Conservation (phyloP, 306 rosid genomes). For the Pyrus communis region DNA sequence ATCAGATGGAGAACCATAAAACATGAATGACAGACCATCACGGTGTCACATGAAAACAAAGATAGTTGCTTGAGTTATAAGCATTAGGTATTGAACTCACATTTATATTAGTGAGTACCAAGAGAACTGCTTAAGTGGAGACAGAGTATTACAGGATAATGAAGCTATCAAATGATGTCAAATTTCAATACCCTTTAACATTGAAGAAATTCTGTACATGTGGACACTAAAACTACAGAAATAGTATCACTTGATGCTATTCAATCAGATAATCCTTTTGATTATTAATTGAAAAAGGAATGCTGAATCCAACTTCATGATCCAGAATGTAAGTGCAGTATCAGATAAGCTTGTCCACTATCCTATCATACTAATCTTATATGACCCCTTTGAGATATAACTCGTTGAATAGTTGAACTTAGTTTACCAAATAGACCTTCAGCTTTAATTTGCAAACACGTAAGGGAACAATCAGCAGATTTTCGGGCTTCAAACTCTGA, state of each 20-base stretch:
- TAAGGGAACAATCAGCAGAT: background rate
- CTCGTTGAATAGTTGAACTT: background rate
- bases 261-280: background rate
- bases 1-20: background rate
- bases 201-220: background rate
- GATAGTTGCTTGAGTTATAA: background rate
- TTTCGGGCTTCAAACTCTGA: background rate
- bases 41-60: background rate
- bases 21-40: background rate
- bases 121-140: conserved; percentile 1
- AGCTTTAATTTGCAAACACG: background rate
- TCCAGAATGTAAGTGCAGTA: background rate
- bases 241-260: background rate
- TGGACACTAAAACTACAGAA: background rate
- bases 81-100: background rate
- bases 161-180: background rate
- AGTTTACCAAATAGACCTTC: background rate
- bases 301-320: background rate
- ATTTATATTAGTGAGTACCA: background rate
- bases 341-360: background rate
- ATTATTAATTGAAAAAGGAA: background rate
- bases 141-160: background rate
- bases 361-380: background rate
- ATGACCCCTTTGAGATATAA: background rate
- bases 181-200: background rate